Conservation (phyloP, 169 alveolate genomes). For the Cryptosporidium bovis region DNA sequence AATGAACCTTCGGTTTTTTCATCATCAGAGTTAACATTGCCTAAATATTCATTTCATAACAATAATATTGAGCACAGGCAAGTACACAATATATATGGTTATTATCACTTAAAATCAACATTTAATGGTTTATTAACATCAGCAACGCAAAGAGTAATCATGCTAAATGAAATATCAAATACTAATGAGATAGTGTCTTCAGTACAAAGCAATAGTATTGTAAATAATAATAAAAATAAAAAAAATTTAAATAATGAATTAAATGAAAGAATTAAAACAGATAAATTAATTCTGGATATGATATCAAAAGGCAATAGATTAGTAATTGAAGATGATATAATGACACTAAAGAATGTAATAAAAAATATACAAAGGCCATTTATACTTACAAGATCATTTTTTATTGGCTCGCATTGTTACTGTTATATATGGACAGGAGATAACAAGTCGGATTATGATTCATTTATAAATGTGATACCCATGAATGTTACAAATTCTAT, state of each 20-base stretch:
- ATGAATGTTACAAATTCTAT: slow-evolving; percentile 85
- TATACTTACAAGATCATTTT: slow-evolving; percentile 86
- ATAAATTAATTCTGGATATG: slow-evolving; percentile 7
- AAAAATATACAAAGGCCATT: slow-evolving; percentile 84
- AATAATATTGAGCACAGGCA: slow-evolving; percentile 77
- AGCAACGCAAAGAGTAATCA: slow-evolving; percentile 49
- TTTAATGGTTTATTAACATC: slow-evolving; percentile 84
- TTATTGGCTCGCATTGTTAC: slow-evolving; percentile 86
- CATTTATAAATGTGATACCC: slow-evolving; percentile 83
- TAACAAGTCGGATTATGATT: slow-evolving; percentile 85
- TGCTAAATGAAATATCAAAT: slow-evolving; percentile 39
- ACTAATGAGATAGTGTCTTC: slow-evolving; percentile 62
- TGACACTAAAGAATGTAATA: slow-evolving; percentile 8
- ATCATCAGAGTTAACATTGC: slow-evolving; percentile 88
- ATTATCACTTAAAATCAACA: slow-evolving; percentile 79
- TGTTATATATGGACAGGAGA: slow-evolving; percentile 94
- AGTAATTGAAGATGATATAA: slow-evolving; percentile 15
- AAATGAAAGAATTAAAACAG: slow-evolving; percentile 36
- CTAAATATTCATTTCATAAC: slow-evolving; percentile 82
- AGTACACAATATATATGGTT: slow-evolving; percentile 79
- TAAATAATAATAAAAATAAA: neutral
- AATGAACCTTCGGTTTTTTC: slow-evolving; percentile 93
- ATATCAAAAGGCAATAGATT: slow-evolving; percentile 20
- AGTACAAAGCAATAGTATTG: neutral
- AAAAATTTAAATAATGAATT: slow-evolving; percentile 11